These are phyloP conservation scores for Phaseolus lunatus DNA, from an alignment of 306 rosid species.

Conservation along the genomic window DNA sequence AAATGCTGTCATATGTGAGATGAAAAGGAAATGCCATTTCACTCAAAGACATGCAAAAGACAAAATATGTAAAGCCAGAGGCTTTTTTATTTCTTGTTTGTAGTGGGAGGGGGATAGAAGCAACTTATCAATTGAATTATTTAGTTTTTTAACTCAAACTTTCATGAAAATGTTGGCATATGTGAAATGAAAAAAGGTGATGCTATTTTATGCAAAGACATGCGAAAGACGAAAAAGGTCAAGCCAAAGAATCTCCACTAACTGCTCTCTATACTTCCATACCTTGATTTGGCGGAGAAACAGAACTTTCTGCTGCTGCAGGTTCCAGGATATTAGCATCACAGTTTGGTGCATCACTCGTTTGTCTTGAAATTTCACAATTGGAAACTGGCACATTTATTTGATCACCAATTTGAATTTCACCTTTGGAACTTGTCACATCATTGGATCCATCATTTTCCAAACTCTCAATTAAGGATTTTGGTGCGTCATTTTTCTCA, in stretches of 20 bases:
- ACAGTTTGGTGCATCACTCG: conserved; percentile 44
- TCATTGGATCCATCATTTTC: conserved; percentile 46
- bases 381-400: conserved; percentile 34
- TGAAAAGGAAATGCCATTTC: not conserved
- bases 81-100: not conserved
- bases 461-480: conserved; percentile 42
- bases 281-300: conserved; percentile 61
- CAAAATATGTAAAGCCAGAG: not conserved
- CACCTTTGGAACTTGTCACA: conserved; percentile 41
- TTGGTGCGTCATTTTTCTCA: conserved; percentile 37
- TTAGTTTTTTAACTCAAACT: not conserved
- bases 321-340: conserved; percentile 35
- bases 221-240: not conserved
- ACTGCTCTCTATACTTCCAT: conserved; percentile 29
- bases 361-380: conserved; percentile 42
- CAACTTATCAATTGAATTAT: not conserved
- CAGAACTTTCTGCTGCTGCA: conserved; percentile 44
- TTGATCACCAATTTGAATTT: conserved; percentile 28
- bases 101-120: not conserved
- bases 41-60: not conserved
- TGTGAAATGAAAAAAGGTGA: conserved; percentile 23
- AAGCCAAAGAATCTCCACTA: not conserved
- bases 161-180: not conserved
- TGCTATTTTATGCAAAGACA: not conserved
- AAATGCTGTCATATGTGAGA: not conserved